A percentile compares a stretch with the other conserved stretches of the same genome.
These are phyloP conservation scores for Pittosporum tobira DNA, from an alignment of 129 eudicot genomes.

Conservation along the genomic window DNA sequence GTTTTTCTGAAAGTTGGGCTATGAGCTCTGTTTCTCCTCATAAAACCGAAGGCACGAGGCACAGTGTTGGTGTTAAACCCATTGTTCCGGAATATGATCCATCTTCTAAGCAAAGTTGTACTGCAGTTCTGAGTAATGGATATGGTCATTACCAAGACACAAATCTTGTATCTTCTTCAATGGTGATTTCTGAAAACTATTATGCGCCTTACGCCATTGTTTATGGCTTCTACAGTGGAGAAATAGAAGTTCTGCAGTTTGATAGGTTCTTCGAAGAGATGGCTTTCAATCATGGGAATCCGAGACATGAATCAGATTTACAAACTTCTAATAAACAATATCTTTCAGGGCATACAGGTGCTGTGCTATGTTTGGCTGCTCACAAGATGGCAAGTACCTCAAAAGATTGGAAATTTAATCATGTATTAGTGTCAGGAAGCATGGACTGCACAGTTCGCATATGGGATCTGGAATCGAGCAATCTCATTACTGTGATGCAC, in stretches of 20 bases:
- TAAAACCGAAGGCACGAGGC: slow-evolving; percentile 7
- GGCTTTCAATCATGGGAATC: slow-evolving; percentile 18
- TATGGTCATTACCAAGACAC: slow-evolving; percentile 17
- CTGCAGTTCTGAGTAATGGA: background rate
- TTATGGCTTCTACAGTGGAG: slow-evolving; percentile 76
- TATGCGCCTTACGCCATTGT: slow-evolving; percentile 73
- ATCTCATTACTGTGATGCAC: slow-evolving; percentile 65
- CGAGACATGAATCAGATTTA: slow-evolving; percentile 31
- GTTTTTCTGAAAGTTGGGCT: slow-evolving; percentile 48
- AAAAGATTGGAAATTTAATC: slow-evolving; percentile 25
- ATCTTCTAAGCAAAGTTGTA: slow-evolving; percentile 4
- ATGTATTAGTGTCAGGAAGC: slow-evolving; percentile 75
- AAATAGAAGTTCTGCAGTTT: slow-evolving; percentile 64
- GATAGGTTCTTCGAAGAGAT: slow-evolving; percentile 35
- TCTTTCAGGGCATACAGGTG: slow-evolving; percentile 78
- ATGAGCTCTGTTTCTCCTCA: slow-evolving; percentile 7
- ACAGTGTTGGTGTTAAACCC: background rate
- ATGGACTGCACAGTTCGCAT: slow-evolving; percentile 82
- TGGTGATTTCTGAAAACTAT: slow-evolving; percentile 72
- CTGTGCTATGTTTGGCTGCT: slow-evolving; percentile 81
- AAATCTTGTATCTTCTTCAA: slow-evolving; percentile 66
- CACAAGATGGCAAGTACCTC: slow-evolving; percentile 58
- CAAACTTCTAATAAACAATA: slow-evolving; percentile 40
- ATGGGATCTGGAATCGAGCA: slow-evolving; percentile 86
- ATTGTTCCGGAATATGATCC: background rate